Evolutionary conservation across 768 basidiomycete species (phyloP).

Genomic region (Naganishia randhawae): DNA sequence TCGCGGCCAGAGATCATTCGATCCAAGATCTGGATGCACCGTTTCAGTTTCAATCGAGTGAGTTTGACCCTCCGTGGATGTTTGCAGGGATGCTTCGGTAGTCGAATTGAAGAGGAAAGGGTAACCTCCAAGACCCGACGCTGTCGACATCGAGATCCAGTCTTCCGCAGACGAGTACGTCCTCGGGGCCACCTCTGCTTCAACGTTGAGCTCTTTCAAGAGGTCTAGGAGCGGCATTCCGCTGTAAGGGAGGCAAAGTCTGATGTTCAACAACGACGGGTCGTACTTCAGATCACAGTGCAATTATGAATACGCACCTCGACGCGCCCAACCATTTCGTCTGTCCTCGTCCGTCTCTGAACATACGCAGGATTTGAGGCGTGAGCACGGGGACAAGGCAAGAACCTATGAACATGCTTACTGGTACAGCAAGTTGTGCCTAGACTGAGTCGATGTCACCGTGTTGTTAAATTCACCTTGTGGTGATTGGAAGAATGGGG

Average conservation of each 20-base stretch:
- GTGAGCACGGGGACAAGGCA: background rate
- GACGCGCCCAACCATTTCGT: conserved; percentile 34
- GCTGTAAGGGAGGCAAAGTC: background rate
- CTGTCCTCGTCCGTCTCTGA: conserved; percentile 18
- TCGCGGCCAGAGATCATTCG: conserved; percentile 23
- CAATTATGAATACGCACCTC: conserved; percentile 22
- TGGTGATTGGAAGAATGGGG: conserved; percentile 20
- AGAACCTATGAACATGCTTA: background rate
- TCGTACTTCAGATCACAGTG: too few relatives aligned
- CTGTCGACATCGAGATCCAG: conserved; percentile 33
- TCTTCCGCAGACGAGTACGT: conserved; percentile 28
- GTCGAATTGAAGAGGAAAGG: background rate
- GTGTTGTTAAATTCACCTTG: conserved; percentile 6
- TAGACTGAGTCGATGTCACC: conserved; percentile 3
- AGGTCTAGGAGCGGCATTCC: conserved; percentile 34
- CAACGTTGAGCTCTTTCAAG: conserved; percentile 22
- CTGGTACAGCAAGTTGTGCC: conserved; percentile 10
- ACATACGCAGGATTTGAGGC: background rate
- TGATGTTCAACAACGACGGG: background rate
- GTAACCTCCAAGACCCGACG: conserved; percentile 28
- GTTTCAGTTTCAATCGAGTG: conserved; percentile 12
- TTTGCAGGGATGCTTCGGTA: background rate
- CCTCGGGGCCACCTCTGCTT: background rate
- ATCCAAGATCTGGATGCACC: background rate
- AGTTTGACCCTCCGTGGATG: background rate